These are phyloP conservation scores for Neofusicoccum sp. DNA, from an alignment of 2,329 filamentous ascomycete species.

Conservation along the genomic window DNA sequence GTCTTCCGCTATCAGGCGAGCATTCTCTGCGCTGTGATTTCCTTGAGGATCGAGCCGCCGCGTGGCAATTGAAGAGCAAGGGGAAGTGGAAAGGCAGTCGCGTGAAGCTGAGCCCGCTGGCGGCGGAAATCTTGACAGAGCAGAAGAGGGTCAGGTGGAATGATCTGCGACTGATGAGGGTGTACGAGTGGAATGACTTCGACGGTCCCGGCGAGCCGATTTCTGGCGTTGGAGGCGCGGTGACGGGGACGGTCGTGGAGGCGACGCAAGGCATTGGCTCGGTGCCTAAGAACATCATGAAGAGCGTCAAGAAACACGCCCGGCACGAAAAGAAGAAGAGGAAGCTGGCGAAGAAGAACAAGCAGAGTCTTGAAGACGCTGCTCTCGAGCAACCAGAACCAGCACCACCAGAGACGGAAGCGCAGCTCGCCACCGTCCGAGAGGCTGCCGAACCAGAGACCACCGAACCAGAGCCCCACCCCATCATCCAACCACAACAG, in stretches of 20 bases:
- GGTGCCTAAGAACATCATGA: slow-evolving; percentile 62
- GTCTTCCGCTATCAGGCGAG: slow-evolving; percentile 49
- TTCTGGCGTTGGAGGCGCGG: slow-evolving; percentile 62
- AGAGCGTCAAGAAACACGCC: slow-evolving; percentile 52
- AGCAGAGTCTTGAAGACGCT: background rate
- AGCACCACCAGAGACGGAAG: no score
- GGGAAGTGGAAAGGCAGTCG: slow-evolving; percentile 51
- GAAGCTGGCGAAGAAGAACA: slow-evolving; percentile 27
- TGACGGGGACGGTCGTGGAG: slow-evolving; percentile 58
- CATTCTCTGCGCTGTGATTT: slow-evolving; percentile 63
- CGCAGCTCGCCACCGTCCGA: no score
- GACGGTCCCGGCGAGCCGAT: slow-evolving; percentile 72
- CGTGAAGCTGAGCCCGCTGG: slow-evolving; percentile 61
- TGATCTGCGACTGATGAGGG: slow-evolving; percentile 61
- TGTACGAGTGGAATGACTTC: slow-evolving; percentile 75
- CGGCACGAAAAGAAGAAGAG: slow-evolving; percentile 49
- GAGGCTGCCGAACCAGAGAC: no score
- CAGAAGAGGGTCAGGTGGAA: slow-evolving; percentile 63
- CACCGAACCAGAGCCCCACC: no score
- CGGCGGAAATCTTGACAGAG: slow-evolving; percentile 63
- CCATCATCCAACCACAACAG: background rate
- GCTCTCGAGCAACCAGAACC: background rate
- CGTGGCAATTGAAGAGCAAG: slow-evolving; percentile 55
- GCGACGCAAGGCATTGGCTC: slow-evolving; percentile 63
- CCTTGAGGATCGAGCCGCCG: slow-evolving; percentile 60